Evolutionary conservation across 441 rosid species (phyloP).

Genomic region (Flueggea neowawraea): DNA sequence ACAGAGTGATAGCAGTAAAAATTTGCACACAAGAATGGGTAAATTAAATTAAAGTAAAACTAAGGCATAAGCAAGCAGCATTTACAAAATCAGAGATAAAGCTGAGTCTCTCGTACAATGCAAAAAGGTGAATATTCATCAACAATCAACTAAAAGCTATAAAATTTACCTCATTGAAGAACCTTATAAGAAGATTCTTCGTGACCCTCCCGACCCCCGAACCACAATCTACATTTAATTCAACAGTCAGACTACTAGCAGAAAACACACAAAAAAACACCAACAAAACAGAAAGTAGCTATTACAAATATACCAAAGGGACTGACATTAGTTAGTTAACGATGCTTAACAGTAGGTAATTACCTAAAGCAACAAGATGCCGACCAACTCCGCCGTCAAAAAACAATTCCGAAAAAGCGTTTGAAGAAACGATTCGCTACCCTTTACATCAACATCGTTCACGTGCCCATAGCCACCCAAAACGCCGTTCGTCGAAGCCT

Average conservation of each 20-base stretch:
- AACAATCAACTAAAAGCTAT: neutral
- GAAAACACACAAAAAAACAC: no score
- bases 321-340: no score
- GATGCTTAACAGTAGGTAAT: neutral
- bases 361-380: constrained; percentile 89
- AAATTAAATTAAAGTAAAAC: no score
- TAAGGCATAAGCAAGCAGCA: no score
- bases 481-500: constrained; percentile 91
- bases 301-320: no score
- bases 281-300: no score
- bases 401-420: constrained; percentile 59
- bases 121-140: no score
- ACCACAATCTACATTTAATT: constrained; percentile 70
- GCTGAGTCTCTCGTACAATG: no score
- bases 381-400: constrained; percentile 40
- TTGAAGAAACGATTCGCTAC: constrained; percentile 83
- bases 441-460: constrained; percentile 68
- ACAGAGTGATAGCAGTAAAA: no score
- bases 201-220: constrained; percentile 92
- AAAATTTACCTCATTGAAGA: constrained; percentile 70
- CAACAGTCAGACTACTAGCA: neutral
- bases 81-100: no score
- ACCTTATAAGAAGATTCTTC: constrained; percentile 77
- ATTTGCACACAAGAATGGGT: no score
- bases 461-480: constrained; percentile 90